These are phyloP conservation scores for Acacia confusa DNA, from an alignment of 306 rosid species.

Conservation along the genomic window DNA sequence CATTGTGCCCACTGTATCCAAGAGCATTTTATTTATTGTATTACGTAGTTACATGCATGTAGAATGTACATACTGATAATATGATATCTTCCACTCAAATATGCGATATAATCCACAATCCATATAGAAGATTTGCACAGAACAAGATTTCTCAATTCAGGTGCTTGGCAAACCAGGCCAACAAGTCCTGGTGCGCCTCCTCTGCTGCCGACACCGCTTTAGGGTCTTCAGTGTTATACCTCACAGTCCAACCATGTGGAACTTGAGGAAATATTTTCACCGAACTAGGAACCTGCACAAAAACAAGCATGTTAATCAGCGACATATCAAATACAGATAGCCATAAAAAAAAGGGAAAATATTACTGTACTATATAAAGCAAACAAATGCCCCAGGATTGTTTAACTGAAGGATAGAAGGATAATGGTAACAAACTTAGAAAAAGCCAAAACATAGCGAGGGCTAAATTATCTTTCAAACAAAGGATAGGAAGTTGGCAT, in stretches of 20 bases:
- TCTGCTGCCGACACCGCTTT: conserved; percentile 53
- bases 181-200: conserved; percentile 50
- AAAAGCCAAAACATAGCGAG: not conserved
- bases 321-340: not conserved
- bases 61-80: not conserved
- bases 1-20: not conserved
- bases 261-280: conserved; percentile 58
- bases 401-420: not conserved
- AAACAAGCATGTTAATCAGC: not conserved
- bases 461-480: not conserved
- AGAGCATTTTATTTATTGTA: not conserved
- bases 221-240: conserved; percentile 42
- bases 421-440: not conserved
- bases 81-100: not conserved
- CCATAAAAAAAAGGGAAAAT: not conserved
- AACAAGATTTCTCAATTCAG: conserved; percentile 32
- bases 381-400: not conserved
- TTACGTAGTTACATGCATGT: not conserved
- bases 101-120: not conserved
- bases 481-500: not conserved
- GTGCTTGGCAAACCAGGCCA: conserved; percentile 47
- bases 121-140: not conserved
- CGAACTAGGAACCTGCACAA: conserved; percentile 33
- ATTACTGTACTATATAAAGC: too few species aligned
- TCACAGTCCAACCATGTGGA: conserved; percentile 54